Evolutionary conservation across 257 asterid genomes (phyloP), one percentile per base, ranked within the genome.

Genomic region (Nyctanthes arbortristis): DNA sequence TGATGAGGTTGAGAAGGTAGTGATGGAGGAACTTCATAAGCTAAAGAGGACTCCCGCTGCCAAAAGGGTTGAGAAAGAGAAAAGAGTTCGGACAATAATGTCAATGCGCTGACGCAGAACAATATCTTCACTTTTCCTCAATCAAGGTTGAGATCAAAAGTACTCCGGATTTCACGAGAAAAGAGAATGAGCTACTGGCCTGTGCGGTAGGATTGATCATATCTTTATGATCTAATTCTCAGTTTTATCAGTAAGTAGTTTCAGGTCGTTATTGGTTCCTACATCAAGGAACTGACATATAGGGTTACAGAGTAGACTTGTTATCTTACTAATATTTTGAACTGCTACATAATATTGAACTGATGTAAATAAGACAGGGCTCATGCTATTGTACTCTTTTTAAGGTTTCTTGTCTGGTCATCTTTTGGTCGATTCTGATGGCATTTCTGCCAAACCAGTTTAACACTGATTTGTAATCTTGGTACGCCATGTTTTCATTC

Each of bases 41-140:
- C 61, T 89, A 76, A 87, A 79, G 88, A 80, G 87, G 79, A 82
- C 89, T 1, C 96, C 97, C n/a, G 72, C 73, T 59, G 93, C 97
- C 35, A 89, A 78, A 79, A 85, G 70, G 73, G 89, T 84, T 0
- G 96, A 85, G 65, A 84, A 89, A 67, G 87, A 83, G 47, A 87
- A 85, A 70, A 84, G 79, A 77, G 87, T 89, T 1, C 74, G 81
- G 43, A 87, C 84, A 5, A 65, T 87, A 70, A 82, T 85, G 96
- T 85, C 95, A 6, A 85, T 91, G 90, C 84, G 97, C 34, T 91
- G 67, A 84, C 52, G 27, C 20, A 35, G 0, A 32, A n/a, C 27
- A 34, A 10, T 43, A 3, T 6, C 13, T 31, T 22, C 28, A 20
- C 40, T n/a, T 52, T 32, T 62, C 29, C 79, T 85, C 88, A 83